A percentile compares a stretch with the other conserved stretches of the same genome.
These are phyloP conservation scores for Kodamaea jinghongensis DNA, from an alignment of 805 yeast species.

Conservation along the genomic window DNA sequence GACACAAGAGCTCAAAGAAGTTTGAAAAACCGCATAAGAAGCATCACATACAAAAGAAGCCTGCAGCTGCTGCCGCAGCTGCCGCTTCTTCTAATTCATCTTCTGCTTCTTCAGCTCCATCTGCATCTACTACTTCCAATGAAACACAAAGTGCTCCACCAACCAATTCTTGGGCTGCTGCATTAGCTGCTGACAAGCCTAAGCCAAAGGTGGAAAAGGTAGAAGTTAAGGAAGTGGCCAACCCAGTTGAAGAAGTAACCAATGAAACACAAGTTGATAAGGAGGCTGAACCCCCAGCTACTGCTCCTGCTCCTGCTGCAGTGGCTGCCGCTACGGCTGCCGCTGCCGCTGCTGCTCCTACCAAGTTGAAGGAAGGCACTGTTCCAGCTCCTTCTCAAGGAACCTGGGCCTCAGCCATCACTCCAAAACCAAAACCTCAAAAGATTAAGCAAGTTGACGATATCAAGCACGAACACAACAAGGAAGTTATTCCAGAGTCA, in stretches of 20 bases:
- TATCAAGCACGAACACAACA: constrained; percentile 13
- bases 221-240: constrained; percentile 15
- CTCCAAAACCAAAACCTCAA: constrained; percentile 46
- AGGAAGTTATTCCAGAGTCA: constrained; percentile 10
- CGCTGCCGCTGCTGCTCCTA: background rate
- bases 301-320: no score
- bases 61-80: constrained; percentile 8
- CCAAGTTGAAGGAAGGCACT: constrained; percentile 35
- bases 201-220: constrained; percentile 26
- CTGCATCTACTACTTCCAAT: constrained; percentile 1
- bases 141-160: constrained; percentile 14
- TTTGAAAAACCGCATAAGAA: constrained; percentile 8
- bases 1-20: constrained; percentile 7
- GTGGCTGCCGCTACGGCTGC: background rate
- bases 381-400: constrained; percentile 47
- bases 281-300: no score
- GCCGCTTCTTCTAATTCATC: constrained; percentile 9
- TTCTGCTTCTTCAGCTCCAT: constrained; percentile 1
- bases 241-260: constrained; percentile 6
- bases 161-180: constrained; percentile 45
- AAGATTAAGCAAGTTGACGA: constrained; percentile 15
- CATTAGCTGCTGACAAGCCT: constrained; percentile 35
- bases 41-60: constrained; percentile 12
- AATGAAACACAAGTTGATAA: no score
- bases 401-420: constrained; percentile 72